A percentile compares a stretch with the other conserved stretches of the same genome.
phyloP scores from a whole-genome alignment of 1,284 basidiomycete species.

The Earliella scabrosa region DNA sequence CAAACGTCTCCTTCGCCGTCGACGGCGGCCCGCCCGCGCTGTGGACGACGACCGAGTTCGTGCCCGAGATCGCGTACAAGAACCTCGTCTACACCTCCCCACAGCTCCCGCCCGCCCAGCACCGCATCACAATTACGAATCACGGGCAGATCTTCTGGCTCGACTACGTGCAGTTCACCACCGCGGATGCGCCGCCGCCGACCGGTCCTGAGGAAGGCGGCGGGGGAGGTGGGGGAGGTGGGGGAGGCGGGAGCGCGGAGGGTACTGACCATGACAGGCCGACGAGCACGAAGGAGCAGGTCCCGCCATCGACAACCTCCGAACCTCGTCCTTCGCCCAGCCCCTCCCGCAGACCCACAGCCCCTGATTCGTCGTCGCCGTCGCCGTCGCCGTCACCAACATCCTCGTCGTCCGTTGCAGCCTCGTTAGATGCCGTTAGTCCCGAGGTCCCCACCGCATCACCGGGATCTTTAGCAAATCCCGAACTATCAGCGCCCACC shows the following conservation, averaged over 20 bases:
- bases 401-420: no score
- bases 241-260: no score
- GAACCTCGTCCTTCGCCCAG: background rate
- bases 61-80: constrained; percentile 3
- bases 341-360: background rate
- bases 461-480: no score
- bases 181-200: background rate
- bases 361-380: no score
- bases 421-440: no score
- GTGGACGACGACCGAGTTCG: constrained; percentile 1
- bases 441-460: no score
- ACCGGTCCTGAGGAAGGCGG: background rate
- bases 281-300: no score
- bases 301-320: background rate
- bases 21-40: background rate
- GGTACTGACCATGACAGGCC: no score
- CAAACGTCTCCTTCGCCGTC: constrained; percentile 10
- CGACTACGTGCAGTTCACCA: constrained; percentile 6
- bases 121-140: constrained; percentile 12
- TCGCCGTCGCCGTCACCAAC: no score
- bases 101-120: background rate
- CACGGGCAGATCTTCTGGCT: constrained; percentile 11
- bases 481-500: background rate
- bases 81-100: constrained; percentile 12
- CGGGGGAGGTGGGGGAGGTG: background rate